These are phyloP conservation scores for Aspergillus brasiliensis DNA, from an alignment of 2,329 filamentous ascomycete genomes.

Conservation along the genomic window DNA sequence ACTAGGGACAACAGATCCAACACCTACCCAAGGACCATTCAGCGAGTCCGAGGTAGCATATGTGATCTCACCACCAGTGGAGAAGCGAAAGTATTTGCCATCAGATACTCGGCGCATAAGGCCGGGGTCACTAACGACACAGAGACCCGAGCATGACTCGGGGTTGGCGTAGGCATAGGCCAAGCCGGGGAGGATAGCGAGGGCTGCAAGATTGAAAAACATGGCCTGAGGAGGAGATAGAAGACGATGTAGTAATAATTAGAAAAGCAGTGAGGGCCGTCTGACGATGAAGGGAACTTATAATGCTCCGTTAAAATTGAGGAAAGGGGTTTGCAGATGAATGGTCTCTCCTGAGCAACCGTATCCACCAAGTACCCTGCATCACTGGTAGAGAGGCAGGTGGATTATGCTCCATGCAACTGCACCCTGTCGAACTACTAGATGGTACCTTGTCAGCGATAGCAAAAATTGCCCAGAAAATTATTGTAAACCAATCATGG, in stretches of 20 bases:
- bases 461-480: background rate
- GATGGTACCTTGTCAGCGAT: background rate
- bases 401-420: background rate
- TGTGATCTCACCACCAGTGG: slow-evolving; percentile 53
- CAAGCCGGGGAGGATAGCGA: slow-evolving; percentile 4
- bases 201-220: background rate
- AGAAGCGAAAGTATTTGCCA: slow-evolving; percentile 58
- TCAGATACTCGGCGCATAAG: slow-evolving; percentile 51
- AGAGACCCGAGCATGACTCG: slow-evolving; percentile 33
- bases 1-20: slow-evolving; percentile 49
- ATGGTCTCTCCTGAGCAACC: background rate
- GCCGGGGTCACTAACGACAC: slow-evolving; percentile 50
- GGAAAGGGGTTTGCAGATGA: too few relatives aligned
- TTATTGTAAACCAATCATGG: background rate
- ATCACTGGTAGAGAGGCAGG: background rate
- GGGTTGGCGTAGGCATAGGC: slow-evolving; percentile 34
- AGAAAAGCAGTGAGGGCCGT: background rate
- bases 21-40: slow-evolving; percentile 53
- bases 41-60: slow-evolving; percentile 51
- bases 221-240: background rate
- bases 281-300: background rate
- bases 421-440: background rate
- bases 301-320: background rate
- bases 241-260: background rate
- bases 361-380: background rate